phyloP scores from a whole-genome alignment of 2,329 filamentous ascomycete species.

The Colletotrichum cereale region DNA sequence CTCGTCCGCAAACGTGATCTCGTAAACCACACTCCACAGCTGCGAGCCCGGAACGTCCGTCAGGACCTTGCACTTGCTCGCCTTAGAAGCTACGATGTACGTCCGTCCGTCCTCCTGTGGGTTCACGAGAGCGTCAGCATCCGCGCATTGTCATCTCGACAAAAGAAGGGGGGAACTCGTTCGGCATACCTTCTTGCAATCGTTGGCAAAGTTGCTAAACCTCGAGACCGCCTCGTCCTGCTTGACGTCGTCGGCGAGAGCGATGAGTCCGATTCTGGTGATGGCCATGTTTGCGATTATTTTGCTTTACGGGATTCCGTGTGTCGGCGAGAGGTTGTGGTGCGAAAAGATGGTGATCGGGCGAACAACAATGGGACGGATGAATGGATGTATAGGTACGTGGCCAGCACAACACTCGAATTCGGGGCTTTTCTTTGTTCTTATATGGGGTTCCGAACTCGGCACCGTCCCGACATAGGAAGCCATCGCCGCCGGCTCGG shows the following conservation, averaged over 20 bases:
- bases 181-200: constrained; percentile 28
- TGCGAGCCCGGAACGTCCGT: constrained; percentile 33
- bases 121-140: background rate
- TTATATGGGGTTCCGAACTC: constrained; percentile 20
- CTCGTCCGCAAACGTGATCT: constrained; percentile 33
- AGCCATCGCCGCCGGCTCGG: constrained; percentile 17
- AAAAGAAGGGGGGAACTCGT: background rate
- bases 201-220: constrained; percentile 27
- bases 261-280: constrained; percentile 36
- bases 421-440: background rate
- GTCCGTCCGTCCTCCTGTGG: constrained; percentile 24
- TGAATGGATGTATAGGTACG: background rate
- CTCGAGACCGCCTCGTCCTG: constrained; percentile 28
- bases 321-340: background rate
- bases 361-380: background rate
- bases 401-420: background rate
- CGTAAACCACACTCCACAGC: constrained; percentile 32
- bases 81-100: constrained; percentile 36
- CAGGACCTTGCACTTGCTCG: constrained; percentile 35
- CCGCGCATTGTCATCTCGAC: background rate
- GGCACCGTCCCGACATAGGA: constrained; percentile 9
- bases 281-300: constrained; percentile 17
- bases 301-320: background rate
- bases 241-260: constrained; percentile 27
- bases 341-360: background rate